A percentile compares a stretch with the other conserved stretches of the same genome.
Evolutionary conservation across 345 rosid species (phyloP).

Genomic region (Eucalyptus urophylla): DNA sequence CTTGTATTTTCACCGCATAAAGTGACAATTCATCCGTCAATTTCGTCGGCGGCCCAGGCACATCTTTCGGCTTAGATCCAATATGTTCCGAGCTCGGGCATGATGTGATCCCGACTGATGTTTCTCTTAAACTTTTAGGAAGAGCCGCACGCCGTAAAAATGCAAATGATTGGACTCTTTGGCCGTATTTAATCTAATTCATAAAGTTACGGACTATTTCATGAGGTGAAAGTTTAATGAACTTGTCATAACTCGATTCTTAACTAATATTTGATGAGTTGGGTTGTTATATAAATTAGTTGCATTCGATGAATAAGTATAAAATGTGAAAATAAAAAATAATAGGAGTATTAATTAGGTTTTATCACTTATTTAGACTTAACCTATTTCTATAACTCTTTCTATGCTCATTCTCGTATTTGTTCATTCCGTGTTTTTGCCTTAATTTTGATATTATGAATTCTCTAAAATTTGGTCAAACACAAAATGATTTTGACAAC

Average conservation of each 20-base stretch:
- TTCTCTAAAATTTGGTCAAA: neutral
- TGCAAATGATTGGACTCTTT: neutral
- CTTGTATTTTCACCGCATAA: neutral
- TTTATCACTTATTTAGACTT: no score
- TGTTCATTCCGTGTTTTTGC: accelerated
- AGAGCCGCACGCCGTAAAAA: neutral
- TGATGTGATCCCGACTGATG: neutral
- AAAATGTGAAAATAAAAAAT: no score
- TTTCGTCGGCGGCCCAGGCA: neutral
- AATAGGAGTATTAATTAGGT: no score
- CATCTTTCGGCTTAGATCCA: neutral
- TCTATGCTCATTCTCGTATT: accelerated
- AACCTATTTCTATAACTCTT: no score
- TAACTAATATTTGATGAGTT: no score
- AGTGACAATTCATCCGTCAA: neutral
- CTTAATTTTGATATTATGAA: neutral
- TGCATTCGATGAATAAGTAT: no score
- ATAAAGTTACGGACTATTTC: accelerated
- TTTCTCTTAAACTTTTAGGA: neutral
- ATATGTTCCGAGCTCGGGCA: neutral
- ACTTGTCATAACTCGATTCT: neutral
- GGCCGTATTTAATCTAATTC: accelerated
- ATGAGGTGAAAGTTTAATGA: accelerated
- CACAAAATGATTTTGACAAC: accelerated
- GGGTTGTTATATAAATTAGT: no score